Percentiles rank a stretch among this genome's conserved stretches.
phyloP scores from a whole-genome alignment of 1,139 yeast genomes.

The Taiozyma sp. region DNA sequence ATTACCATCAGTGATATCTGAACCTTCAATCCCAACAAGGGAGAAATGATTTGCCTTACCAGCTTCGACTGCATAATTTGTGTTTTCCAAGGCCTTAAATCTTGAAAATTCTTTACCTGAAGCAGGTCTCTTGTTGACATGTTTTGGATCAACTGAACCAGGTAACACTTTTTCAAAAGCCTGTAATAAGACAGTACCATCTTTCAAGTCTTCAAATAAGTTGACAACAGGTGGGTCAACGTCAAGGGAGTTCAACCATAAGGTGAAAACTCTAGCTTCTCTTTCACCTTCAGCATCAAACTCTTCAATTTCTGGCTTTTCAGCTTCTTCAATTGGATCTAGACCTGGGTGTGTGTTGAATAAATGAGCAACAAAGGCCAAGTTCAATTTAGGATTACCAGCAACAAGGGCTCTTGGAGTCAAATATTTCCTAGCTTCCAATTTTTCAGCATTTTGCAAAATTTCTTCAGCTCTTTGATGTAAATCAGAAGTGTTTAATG shows the following conservation, averaged over 20 bases:
- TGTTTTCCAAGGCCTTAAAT: conserved; percentile 93
- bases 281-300: conserved; percentile 99
- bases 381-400: conserved; percentile 93
- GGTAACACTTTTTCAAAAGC: conserved; percentile 96
- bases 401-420: conserved; percentile 91
- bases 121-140: conserved; percentile 76
- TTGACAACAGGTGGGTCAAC: conserved; percentile 93
- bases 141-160: conserved; percentile 76
- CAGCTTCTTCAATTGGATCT: conserved; percentile 91
- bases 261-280: conserved; percentile 96
- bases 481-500: conserved; percentile 63
- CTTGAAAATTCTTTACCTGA: conserved; percentile 71
- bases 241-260: conserved; percentile 95
- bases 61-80: conserved; percentile 92
- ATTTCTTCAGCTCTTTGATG: conserved; percentile 83
- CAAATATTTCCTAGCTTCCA: conserved; percentile 89
- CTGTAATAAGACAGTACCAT: conserved; percentile 82
- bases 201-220: conserved; percentile 90
- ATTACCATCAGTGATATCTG: conserved; percentile 93
- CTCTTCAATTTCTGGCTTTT: conserved; percentile 81
- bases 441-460: conserved; percentile 78
- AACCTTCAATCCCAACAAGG: conserved; percentile 96
- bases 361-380: conserved; percentile 95
- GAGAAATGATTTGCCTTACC: conserved; percentile 93
- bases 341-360: conserved; percentile 96